Conservation (phyloP, 148 eudicot genomes). For the Camellia sinensis region DNA sequence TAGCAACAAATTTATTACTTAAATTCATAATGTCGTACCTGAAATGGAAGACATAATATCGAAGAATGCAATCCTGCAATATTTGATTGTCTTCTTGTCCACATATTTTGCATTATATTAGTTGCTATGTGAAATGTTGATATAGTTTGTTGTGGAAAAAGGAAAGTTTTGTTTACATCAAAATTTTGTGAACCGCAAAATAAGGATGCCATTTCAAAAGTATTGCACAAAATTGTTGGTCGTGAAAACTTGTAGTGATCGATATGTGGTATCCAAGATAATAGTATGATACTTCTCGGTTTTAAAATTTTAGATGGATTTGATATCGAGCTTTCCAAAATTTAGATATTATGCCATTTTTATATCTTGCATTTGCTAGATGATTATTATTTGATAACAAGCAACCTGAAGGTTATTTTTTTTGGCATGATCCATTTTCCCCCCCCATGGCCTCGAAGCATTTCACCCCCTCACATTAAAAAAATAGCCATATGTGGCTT, state of each 20-base stretch:
- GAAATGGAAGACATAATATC: background rate
- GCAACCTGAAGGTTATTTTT: background rate
- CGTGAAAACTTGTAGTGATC: background rate
- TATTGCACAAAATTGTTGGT: background rate
- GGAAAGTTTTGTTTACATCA: background rate
- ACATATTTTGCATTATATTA: background rate
- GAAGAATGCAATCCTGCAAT: background rate
- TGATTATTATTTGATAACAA: background rate
- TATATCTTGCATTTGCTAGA: background rate
- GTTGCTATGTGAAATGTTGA: background rate
- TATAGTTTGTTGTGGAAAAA: background rate
- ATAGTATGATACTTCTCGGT: background rate
- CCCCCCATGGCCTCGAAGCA: no score
- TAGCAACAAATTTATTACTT: background rate
- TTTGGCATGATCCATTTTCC: background rate
- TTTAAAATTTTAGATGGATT: background rate
- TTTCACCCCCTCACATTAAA: no score
- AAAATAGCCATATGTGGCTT: no score
- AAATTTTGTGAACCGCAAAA: background rate
- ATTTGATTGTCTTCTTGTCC: background rate
- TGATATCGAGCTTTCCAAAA: background rate
- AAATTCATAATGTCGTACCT: background rate
- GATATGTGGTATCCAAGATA: background rate
- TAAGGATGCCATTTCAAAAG: background rate
- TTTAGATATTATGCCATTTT: background rate